Evolutionary conservation across 2,329 filamentous ascomycete genomes (phyloP).

Genomic region (Paecilomyces dactylethromorphus): DNA sequence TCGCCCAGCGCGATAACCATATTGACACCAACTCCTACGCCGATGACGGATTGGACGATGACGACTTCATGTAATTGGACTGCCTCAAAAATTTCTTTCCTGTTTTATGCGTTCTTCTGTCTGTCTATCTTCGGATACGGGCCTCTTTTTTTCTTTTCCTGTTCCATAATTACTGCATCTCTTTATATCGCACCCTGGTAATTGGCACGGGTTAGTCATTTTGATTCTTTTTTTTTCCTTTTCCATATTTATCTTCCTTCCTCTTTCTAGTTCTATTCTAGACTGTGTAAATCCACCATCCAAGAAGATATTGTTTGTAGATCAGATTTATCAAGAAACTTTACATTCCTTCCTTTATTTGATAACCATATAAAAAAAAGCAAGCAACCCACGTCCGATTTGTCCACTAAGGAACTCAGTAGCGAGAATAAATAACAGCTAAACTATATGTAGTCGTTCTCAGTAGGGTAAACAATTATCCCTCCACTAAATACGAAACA

Average conservation of each 20-base stretch:
- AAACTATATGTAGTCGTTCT: no score
- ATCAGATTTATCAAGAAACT: neutral
- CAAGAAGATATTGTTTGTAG: neutral
- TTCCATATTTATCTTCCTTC: neutral
- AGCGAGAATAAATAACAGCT: no score
- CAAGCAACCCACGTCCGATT: no score
- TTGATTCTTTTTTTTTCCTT: neutral
- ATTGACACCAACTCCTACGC: constrained; percentile 73
- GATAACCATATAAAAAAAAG: neutral
- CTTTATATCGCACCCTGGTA: neutral
- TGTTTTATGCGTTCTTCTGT: neutral
- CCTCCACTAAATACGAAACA: no score
- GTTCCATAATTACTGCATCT: neutral
- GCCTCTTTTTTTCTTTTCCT: neutral
- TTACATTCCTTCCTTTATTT: neutral
- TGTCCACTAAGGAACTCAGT: no score
- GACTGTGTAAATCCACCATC: neutral
- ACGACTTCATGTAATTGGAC: constrained; percentile 40
- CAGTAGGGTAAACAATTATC: no score
- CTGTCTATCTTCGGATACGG: neutral
- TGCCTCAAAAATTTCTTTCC: neutral
- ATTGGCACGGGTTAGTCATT: neutral
- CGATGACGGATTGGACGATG: constrained; percentile 72
- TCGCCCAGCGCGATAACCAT: constrained; percentile 53
- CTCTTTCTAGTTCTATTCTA: neutral